A percentile compares a stretch with the other conserved stretches of the same genome.
Conservation (phyloP, 352 stramenopile species). For the Thalassiosira delicatula region DNA sequence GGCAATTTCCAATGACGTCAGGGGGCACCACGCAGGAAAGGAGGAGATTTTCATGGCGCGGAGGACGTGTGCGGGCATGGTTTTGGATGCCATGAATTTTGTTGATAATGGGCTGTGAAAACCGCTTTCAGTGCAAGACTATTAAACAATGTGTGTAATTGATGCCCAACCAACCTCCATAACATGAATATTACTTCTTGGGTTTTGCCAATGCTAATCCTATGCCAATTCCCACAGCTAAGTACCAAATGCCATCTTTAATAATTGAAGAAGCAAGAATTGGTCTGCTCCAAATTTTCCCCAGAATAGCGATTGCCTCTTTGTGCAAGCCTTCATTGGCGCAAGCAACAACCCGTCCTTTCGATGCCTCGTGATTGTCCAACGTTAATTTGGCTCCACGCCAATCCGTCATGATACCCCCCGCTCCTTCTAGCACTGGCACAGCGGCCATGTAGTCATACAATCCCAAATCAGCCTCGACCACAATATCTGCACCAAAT, state of each 20-base stretch:
- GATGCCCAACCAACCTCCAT: too few relatives aligned
- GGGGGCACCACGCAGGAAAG: constrained; percentile 24
- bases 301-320: constrained; percentile 61
- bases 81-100: constrained; percentile 81
- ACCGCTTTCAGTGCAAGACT: not conserved
- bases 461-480: constrained; percentile 72
- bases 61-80: constrained; percentile 73
- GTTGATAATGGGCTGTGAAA: constrained; percentile 69
- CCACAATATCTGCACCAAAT: constrained; percentile 69
- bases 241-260: too few relatives aligned
- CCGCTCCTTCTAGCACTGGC: constrained; percentile 66
- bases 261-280: too few relatives aligned
- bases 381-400: constrained; percentile 60
- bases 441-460: constrained; percentile 77
- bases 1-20: constrained; percentile 36
- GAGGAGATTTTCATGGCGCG: constrained; percentile 53
- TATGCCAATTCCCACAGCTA: too few relatives aligned
- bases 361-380: constrained; percentile 63
- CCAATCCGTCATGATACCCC: constrained; percentile 74
- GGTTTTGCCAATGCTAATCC: too few relatives aligned
- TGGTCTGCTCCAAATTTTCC: constrained; percentile 32
- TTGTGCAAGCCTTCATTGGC: constrained; percentile 60
- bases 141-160: too few relatives aligned
- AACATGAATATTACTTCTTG: too few relatives aligned
- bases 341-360: constrained; percentile 67